Evolutionary conservation across 2,329 filamentous ascomycete genomes (phyloP).

Genomic region (Colletotrichum theobromicola): DNA sequence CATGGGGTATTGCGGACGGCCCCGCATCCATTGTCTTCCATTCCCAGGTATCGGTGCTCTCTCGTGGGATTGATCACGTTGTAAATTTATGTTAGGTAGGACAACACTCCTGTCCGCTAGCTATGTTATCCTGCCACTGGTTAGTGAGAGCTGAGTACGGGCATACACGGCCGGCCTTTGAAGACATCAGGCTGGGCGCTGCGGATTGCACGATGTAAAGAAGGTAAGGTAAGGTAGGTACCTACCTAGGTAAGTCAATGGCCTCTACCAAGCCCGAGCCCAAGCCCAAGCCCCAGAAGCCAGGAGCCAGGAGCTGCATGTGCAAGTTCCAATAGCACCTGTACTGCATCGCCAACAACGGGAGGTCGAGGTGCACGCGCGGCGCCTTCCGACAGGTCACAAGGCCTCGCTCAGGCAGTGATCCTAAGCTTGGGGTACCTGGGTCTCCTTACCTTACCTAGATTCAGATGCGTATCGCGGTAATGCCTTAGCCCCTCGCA

Average conservation of each 20-base stretch:
- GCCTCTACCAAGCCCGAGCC: not conserved
- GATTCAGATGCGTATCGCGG: not conserved
- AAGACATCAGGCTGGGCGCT: not conserved
- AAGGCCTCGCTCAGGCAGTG: constrained; percentile 4
- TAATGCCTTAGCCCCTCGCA: not conserved
- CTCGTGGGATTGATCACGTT: not conserved
- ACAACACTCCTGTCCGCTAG: not conserved
- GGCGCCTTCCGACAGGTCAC: constrained; percentile 20
- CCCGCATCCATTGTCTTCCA: not conserved
- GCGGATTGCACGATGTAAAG: not conserved
- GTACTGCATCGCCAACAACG: not conserved
- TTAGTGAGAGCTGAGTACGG: not conserved
- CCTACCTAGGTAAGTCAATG: too few species aligned
- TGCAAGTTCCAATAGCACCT: not conserved
- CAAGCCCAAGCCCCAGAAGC: not conserved
- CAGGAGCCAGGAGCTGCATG: not conserved
- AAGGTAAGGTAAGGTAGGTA: too few species aligned
- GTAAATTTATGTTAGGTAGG: not conserved
- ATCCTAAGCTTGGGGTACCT: not conserved
- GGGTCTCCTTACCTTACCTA: not conserved
- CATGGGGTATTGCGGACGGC: not conserved
- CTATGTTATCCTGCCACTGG: not conserved
- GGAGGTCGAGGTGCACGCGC: not conserved
- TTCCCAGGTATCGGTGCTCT: not conserved
- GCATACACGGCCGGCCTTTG: not conserved